Percentiles rank a stretch among this genome's conserved stretches.
Evolutionary conservation across 805 yeast species (phyloP).

Genomic region (Danielozyma ontarioensis): DNA sequence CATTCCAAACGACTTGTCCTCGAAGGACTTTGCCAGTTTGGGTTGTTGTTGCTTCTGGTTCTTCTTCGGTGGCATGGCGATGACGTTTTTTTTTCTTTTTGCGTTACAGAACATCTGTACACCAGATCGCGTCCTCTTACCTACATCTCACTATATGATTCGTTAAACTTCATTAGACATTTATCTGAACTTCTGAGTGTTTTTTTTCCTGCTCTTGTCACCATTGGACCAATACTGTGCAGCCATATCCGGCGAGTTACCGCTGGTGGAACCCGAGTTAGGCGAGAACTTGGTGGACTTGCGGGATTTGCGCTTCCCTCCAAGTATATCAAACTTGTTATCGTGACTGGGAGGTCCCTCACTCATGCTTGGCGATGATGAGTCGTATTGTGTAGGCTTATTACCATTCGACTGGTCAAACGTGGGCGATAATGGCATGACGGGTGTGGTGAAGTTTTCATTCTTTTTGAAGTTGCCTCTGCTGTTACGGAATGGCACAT

Average conservation of each 20-base stretch:
- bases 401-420: conserved; percentile 15
- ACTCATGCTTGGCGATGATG: not conserved
- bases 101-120: too few relatives aligned
- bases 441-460: conserved; percentile 19
- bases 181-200: conserved; percentile 17
- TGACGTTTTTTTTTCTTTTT: too few relatives aligned
- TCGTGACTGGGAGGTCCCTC: conserved; percentile 9
- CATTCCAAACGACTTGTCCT: conserved; percentile 89
- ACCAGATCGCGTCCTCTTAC: too few relatives aligned
- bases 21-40: conserved; percentile 59
- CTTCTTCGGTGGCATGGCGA: conserved; percentile 77
- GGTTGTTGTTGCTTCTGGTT: conserved; percentile 47
- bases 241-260: not conserved
- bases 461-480: conserved; percentile 15
- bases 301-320: conserved; percentile 1
- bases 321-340: conserved; percentile 4
- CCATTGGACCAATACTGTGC: conserved; percentile 1
- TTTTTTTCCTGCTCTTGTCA: conserved; percentile 14
- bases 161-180: too few relatives aligned
- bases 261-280: conserved; percentile 4
- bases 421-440: conserved; percentile 14
- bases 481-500: conserved; percentile 37
- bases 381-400: conserved; percentile 8
- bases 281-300: conserved; percentile 4
- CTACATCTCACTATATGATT: too few relatives aligned